Conservation (phyloP, 208 protist species). For the Crithidia fasciculata region DNA sequence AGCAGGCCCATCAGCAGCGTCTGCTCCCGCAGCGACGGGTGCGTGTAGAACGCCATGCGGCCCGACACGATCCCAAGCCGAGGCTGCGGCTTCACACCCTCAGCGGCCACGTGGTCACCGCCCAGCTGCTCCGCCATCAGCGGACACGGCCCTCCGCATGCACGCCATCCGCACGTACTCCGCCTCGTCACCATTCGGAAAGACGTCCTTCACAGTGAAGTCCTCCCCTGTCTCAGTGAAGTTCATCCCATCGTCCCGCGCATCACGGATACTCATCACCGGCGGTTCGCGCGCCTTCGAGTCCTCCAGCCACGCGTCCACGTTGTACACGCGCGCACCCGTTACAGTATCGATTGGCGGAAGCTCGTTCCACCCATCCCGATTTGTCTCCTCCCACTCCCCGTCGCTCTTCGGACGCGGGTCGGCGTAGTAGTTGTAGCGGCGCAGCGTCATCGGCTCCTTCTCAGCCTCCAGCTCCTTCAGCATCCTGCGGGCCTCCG, state of each 20-base stretch:
- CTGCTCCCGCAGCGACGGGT: constrained; percentile 7
- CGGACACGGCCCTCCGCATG: background rate
- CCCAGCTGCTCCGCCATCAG: background rate
- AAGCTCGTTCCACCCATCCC: background rate
- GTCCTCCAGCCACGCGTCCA: constrained; percentile 17
- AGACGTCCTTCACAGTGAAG: constrained; percentile 1
- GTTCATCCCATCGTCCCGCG: background rate
- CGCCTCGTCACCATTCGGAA: background rate
- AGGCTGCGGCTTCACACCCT: background rate
- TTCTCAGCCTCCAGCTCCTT: background rate
- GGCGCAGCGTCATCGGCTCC: background rate
- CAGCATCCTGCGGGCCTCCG: constrained; percentile 17
- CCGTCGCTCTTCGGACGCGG: background rate
- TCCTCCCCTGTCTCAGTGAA: background rate
- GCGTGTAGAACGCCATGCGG: constrained; percentile 17
- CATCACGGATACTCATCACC: background rate
- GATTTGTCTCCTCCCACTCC: background rate
- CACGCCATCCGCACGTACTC: background rate
- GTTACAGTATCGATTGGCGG: background rate
- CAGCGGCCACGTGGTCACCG: background rate
- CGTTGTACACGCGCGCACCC: background rate
- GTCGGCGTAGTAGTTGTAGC: constrained; percentile 7
- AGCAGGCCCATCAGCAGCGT: constrained; percentile 25
- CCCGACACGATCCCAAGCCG: constrained; percentile 8
- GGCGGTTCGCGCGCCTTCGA: background rate